Evolutionary conservation across 163 green algal species (phyloP).

Genomic region (Coccomyxa subellipsoidea): DNA sequence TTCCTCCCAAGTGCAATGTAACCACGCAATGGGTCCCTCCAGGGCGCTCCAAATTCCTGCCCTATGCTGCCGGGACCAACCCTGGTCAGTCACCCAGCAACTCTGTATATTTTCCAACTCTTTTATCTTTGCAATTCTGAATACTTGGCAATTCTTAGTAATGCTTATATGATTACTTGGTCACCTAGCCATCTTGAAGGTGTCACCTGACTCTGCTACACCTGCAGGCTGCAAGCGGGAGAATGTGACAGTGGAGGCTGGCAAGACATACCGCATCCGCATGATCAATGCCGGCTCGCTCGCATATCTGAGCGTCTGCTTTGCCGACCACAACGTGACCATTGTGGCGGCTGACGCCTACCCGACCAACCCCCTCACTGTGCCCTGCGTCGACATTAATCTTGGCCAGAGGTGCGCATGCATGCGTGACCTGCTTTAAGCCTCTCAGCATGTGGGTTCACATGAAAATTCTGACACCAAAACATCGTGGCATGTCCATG

Average conservation of each 20-base stretch:
- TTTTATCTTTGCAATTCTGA: no score
- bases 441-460: not conserved
- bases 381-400: slow-evolving; percentile 59
- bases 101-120: not conserved
- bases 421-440: not conserved
- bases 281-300: slow-evolving; percentile 51
- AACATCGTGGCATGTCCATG: no score
- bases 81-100: not conserved
- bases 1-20: slow-evolving; percentile 10
- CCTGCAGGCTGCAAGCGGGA: slow-evolving; percentile 27
- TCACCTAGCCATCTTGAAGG: no score
- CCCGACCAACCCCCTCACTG: slow-evolving; percentile 28
- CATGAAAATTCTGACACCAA: no score
- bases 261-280: slow-evolving; percentile 47
- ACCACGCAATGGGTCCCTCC: slow-evolving; percentile 13
- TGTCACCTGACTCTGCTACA: no score
- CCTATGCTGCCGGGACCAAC: slow-evolving; percentile 1
- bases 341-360: slow-evolving; percentile 49
- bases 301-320: slow-evolving; percentile 56
- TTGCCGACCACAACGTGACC: slow-evolving; percentile 54
- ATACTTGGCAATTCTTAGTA: no score
- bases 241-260: slow-evolving; percentile 38
- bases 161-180: no score
- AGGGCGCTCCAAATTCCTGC: slow-evolving; percentile 6
- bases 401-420: slow-evolving; percentile 50